These are phyloP conservation scores for Elaeagnus macrophylla DNA, from an alignment of 306 rosid species.

Conservation along the genomic window DNA sequence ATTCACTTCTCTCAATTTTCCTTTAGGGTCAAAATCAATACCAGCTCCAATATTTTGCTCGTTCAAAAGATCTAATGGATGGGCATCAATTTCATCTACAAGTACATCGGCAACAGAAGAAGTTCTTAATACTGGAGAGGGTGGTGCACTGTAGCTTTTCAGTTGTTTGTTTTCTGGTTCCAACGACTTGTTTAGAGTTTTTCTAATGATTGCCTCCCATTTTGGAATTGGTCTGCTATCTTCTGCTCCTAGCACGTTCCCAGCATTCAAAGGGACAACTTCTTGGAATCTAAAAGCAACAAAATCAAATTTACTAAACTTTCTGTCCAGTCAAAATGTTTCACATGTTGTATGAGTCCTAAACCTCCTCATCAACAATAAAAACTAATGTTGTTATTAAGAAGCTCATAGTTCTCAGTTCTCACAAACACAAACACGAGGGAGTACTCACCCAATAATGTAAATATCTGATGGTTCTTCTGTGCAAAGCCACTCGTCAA, in stretches of 20 bases:
- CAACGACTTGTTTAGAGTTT: constrained; percentile 60
- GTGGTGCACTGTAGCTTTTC: constrained; percentile 83
- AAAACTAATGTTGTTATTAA: neutral
- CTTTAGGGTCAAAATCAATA: constrained; percentile 25
- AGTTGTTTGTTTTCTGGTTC: constrained; percentile 46
- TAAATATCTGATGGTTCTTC: constrained; percentile 74
- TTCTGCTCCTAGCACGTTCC: constrained; percentile 89
- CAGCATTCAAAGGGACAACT: constrained; percentile 93
- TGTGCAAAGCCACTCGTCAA: constrained; percentile 74
- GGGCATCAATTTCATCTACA: constrained; percentile 39
- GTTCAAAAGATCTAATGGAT: constrained; percentile 38
- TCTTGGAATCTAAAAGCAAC: constrained; percentile 67
- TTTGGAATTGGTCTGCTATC: constrained; percentile 64
- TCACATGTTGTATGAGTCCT: constrained; percentile 3
- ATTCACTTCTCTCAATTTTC: constrained; percentile 29
- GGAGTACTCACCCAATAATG: constrained; percentile 66
- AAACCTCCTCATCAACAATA: neutral
- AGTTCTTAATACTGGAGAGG: constrained; percentile 77
- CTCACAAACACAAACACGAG: neutral
- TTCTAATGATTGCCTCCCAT: constrained; percentile 88
- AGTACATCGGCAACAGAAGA: constrained; percentile 70
- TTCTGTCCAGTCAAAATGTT: neutral
- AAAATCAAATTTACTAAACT: constrained; percentile 1
- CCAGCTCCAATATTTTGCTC: constrained; percentile 25
- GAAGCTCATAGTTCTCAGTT: neutral